Percentiles rank a stretch among this genome's conserved stretches.
These are phyloP conservation scores for Chrysoporthe cubensis DNA, from an alignment of 2,329 filamentous ascomycete genomes.

Conservation along the genomic window DNA sequence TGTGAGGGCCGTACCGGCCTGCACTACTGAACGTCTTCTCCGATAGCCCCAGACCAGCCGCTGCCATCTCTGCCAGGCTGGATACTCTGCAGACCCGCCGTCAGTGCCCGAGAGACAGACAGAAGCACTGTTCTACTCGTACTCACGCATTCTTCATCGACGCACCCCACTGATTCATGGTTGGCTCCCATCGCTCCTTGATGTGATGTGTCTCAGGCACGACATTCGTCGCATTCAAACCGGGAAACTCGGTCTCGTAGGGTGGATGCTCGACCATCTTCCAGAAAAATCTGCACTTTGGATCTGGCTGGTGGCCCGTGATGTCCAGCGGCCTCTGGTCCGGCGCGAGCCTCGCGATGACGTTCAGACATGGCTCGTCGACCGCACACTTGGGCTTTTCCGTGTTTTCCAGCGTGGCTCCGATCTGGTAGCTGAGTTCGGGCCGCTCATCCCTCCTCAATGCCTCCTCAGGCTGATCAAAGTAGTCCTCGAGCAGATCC, in stretches of 20 bases:
- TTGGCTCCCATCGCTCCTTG: constrained; percentile 53
- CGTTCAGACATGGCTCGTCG: constrained; percentile 61
- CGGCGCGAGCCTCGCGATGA: constrained; percentile 58
- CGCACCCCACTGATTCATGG: constrained; percentile 61
- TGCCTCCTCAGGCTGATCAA: constrained; percentile 55
- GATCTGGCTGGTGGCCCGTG: constrained; percentile 58
- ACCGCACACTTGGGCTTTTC: constrained; percentile 67
- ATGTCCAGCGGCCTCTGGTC: constrained; percentile 63
- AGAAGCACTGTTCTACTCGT: too few species aligned
- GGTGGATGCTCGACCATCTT: constrained; percentile 59
- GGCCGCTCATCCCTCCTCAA: constrained; percentile 59
- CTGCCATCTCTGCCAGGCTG: constrained; percentile 62
- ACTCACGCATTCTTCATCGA: constrained; percentile 65
- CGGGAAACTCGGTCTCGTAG: constrained; percentile 58
- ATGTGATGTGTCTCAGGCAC: constrained; percentile 55
- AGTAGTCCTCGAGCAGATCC: constrained; percentile 68
- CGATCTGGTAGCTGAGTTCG: constrained; percentile 63
- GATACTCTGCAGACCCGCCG: constrained; percentile 46
- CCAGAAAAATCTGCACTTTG: constrained; percentile 69
- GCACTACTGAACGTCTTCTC: constrained; percentile 57
- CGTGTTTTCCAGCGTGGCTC: constrained; percentile 65
- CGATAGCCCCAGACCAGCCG: constrained; percentile 58
- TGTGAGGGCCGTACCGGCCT: constrained; percentile 62
- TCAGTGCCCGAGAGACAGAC: not conserved
- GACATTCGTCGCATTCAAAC: constrained; percentile 59